phyloP scores from a whole-genome alignment of 257 asterid species.

The Ajuga chamaepitys region DNA sequence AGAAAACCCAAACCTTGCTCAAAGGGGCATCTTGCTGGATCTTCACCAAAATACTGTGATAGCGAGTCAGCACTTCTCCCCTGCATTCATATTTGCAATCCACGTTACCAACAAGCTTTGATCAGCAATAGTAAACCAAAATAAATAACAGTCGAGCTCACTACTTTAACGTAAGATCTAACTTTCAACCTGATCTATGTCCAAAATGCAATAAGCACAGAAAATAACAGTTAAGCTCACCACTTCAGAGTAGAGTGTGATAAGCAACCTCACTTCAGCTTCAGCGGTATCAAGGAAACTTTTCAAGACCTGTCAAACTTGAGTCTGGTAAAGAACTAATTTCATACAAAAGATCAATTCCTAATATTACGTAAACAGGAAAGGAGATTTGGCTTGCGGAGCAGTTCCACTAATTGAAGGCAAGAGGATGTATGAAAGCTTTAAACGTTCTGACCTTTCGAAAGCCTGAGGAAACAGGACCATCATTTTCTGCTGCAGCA shows the following conservation, averaged over 20 bases:
- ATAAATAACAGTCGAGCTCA: slow-evolving; percentile 19
- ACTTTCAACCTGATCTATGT: background rate
- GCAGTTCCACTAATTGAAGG: background rate
- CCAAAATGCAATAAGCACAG: background rate
- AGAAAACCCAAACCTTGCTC: slow-evolving; percentile 67
- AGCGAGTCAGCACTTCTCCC: slow-evolving; percentile 97
- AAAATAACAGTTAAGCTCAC: slow-evolving; percentile 38
- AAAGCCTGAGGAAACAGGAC: slow-evolving; percentile 79
- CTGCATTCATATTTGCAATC: slow-evolving; percentile 33
- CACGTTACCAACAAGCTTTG: slow-evolving; percentile 8
- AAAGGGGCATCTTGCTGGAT: slow-evolving; percentile 97
- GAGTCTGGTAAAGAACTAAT: slow-evolving; percentile 15
- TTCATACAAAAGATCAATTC: background rate
- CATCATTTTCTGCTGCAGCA: slow-evolving; percentile 77
- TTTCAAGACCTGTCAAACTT: slow-evolving; percentile 62
- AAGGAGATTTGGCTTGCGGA: background rate
- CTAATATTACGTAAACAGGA: background rate
- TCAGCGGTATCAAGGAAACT: slow-evolving; percentile 80
- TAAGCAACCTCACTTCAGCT: slow-evolving; percentile 93
- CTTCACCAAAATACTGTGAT: slow-evolving; percentile 93
- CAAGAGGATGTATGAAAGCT: background rate
- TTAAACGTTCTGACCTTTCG: slow-evolving; percentile 54
- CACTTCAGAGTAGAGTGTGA: slow-evolving; percentile 87
- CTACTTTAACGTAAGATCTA: slow-evolving; percentile 63
- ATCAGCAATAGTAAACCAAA: background rate